Evolutionary conservation across 176 grass and related monocot species (phyloP), one percentile per base, ranked within the genome.

Genomic region (Oryza rufipogon): DNA sequence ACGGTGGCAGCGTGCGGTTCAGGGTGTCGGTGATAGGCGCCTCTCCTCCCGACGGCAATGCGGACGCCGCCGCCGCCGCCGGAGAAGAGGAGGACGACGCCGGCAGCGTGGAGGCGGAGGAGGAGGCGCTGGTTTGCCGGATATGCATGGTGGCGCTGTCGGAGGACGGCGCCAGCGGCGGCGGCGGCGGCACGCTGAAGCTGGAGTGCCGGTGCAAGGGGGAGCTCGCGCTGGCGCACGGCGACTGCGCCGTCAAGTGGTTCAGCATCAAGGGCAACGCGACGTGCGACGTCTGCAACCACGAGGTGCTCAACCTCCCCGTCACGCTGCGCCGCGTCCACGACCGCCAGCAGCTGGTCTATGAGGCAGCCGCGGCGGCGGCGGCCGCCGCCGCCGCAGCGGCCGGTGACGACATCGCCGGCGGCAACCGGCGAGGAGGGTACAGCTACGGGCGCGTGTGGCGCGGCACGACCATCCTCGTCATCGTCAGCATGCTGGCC

Each of bases 181-280:
- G 7, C 58, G 58, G 70, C 4, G 54, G 51, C 16, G 56, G 54
- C 13, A 77, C 70, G 66, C 84, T 96, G 19, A 96, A 89, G 74
- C 85, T 96, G 70, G 89, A 96, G 79, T 93, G 94, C 81, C 64
- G 66, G 20, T 96, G 94, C 89, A 96, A 91, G 88, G 94, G 94
- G 1, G 94, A 89, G 72, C 77, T 96, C 20, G 87, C 83, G 17
- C 89, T 96, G 52, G 82, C 85, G 16, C 94, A 96, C 79, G 54
- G 88, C 33, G 84, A 66, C 14, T 96, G 94, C 69, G 89, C 89
- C 11, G 80, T 91, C 11, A 93, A 91, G 79, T 96, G 94, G 94
- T 96, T 96, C 76, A 84, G 84, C 69, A 85, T 91, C 75, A 93
- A 87, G 82, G 86, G 91, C 73, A 93, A 93, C 64, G 77, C 60